These are phyloP conservation scores for Crucibulum laeve DNA, from an alignment of 768 basidiomycete genomes.

Conservation along the genomic window DNA sequence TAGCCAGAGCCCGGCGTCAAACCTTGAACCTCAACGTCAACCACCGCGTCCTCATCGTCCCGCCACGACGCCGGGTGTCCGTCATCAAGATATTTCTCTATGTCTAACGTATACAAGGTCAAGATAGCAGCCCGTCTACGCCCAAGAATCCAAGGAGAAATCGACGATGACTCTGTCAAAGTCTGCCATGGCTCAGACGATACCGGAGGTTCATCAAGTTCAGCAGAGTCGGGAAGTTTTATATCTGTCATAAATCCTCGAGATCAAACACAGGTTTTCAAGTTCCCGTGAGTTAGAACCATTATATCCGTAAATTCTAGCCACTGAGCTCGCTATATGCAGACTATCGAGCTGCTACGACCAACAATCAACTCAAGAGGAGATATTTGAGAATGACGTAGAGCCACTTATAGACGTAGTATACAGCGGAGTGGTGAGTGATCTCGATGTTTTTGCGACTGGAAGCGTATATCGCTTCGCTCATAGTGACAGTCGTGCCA, in stretches of 20 bases:
- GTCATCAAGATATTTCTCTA: conserved; percentile 4
- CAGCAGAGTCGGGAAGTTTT: conserved; percentile 30
- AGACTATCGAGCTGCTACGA: conserved; percentile 80
- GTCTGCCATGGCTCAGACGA: conserved; percentile 39
- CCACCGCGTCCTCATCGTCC: background rate
- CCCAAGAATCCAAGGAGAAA: conserved; percentile 57
- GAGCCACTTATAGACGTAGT: conserved; percentile 75
- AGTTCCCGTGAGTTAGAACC: conserved; percentile 58
- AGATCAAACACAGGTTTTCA: conserved; percentile 66
- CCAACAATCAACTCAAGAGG: conserved; percentile 62
- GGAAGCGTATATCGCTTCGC: background rate
- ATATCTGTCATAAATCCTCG: conserved; percentile 71
- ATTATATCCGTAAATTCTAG: background rate
- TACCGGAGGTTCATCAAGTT: conserved; percentile 20
- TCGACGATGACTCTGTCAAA: conserved; percentile 57
- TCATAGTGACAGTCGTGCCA: background rate
- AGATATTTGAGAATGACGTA: conserved; percentile 76
- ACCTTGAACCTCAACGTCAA: no score
- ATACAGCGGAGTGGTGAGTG: conserved; percentile 67
- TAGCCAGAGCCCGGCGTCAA: no score
- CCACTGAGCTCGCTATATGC: background rate
- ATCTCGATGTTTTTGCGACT: background rate
- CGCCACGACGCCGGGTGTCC: background rate
- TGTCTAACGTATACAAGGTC: conserved; percentile 45
- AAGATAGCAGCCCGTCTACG: conserved; percentile 71